A percentile compares a stretch with the other conserved stretches of the same genome.
These are phyloP conservation scores for Echeveria elegans DNA, from an alignment of 164 flowering plant genomes.

Conservation along the genomic window DNA sequence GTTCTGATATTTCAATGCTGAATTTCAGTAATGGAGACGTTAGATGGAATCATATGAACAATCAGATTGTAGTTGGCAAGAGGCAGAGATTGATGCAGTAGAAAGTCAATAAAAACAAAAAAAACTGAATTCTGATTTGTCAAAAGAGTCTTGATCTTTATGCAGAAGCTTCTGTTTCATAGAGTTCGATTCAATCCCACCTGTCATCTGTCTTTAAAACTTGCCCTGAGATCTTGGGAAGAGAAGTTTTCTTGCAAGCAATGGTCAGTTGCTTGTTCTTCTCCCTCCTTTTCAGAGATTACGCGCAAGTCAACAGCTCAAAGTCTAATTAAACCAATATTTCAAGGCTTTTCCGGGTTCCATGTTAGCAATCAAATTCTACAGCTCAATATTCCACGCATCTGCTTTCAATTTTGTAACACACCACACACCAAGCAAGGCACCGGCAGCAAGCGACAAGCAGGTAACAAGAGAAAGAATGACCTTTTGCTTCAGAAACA, in stretches of 20 bases:
- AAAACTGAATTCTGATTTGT: too few species aligned
- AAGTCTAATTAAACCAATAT: not conserved
- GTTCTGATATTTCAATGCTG: conserved; percentile 26
- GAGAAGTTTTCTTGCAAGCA: conserved; percentile 1
- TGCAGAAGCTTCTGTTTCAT: too few species aligned
- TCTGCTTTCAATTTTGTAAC: too few species aligned
- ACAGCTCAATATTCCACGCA: too few species aligned
- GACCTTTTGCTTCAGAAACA: too few species aligned
- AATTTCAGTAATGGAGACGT: conserved; percentile 19
- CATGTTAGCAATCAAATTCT: not conserved
- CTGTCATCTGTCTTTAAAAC: not conserved
- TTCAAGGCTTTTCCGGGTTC: not conserved
- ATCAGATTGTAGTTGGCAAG: conserved; percentile 22
- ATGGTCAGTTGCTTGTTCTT: not conserved
- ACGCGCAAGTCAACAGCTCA: not conserved
- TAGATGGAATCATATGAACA: conserved; percentile 6
- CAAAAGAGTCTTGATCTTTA: too few species aligned
- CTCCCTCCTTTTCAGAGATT: not conserved
- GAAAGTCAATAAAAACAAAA: not conserved
- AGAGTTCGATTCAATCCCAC: not conserved
- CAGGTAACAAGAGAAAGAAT: too few species aligned
- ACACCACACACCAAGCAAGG: too few species aligned
- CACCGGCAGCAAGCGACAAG: too few species aligned
- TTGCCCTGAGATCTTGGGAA: not conserved
- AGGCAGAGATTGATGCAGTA: conserved; percentile 26